Evolutionary conservation across 2,329 filamentous ascomycete genomes (phyloP).

Genomic region (Aspergillus puulaauensis): DNA sequence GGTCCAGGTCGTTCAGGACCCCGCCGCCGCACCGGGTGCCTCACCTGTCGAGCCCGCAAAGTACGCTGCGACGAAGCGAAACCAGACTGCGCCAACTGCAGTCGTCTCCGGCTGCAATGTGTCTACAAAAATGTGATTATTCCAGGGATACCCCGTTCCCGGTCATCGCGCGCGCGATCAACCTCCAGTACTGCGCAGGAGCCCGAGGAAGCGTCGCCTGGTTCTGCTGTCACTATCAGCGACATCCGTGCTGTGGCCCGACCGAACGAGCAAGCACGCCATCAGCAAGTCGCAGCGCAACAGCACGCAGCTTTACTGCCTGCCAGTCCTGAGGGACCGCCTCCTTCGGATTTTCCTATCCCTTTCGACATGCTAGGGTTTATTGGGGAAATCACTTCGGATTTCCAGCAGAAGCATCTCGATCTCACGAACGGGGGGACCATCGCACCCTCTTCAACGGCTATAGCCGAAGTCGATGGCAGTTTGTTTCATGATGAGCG

Average conservation of each 20-base stretch:
- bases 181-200: background rate
- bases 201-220: background rate
- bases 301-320: background rate
- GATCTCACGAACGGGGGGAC: conserved; percentile 27
- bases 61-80: conserved; percentile 38
- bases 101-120: conserved; percentile 31
- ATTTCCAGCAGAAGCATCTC: conserved; percentile 35
- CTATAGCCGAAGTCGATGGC: background rate
- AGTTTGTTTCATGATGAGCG: conserved; percentile 3
- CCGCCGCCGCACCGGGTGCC: conserved; percentile 34
- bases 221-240: conserved; percentile 22
- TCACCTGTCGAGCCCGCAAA: conserved; percentile 37
- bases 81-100: conserved; percentile 35
- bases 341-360: conserved; percentile 13
- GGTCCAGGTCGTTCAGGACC: conserved; percentile 36
- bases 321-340: background rate
- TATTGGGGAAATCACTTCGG: conserved; percentile 37
- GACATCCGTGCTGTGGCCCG: conserved; percentile 31
- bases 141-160: conserved; percentile 9
- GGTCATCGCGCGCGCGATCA: background rate
- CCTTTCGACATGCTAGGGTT: conserved; percentile 38
- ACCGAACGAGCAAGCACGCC: conserved; percentile 20
- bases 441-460: background rate
- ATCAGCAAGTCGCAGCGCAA: background rate
- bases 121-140: conserved; percentile 27